A percentile compares a stretch with the other conserved stretches of the same genome.
Evolutionary conservation across 2,329 filamentous ascomycete species (phyloP).

Genomic region (Ophiostoma ulmi): DNA sequence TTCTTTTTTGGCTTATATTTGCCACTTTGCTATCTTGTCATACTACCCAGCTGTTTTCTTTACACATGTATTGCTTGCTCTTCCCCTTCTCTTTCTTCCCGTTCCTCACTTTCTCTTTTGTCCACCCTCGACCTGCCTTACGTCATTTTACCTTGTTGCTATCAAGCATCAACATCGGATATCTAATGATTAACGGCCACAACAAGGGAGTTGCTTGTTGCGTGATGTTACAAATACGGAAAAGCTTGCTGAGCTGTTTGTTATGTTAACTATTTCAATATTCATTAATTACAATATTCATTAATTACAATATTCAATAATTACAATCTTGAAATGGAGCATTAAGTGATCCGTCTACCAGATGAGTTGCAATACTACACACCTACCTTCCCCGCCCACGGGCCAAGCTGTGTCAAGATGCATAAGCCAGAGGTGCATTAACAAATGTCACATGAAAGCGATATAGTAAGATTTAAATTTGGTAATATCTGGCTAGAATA

Average conservation of each 20-base stretch:
- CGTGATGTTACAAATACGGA: conserved; percentile 7
- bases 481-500: not conserved
- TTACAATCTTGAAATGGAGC: not conserved
- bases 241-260: conserved; percentile 10
- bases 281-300: not conserved
- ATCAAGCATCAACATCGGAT: not conserved
- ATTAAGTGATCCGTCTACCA: not conserved
- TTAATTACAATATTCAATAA: not conserved
- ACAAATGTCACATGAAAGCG: not conserved
- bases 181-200: conserved; percentile 18
- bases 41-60: not conserved
- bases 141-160: not conserved
- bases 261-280: not conserved
- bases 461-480: not conserved
- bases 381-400: not conserved
- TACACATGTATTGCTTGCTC: not conserved
- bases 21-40: not conserved
- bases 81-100: not conserved
- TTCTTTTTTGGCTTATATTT: not conserved
- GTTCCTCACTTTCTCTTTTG: not conserved
- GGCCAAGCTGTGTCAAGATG: not conserved
- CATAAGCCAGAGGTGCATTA: not conserved
- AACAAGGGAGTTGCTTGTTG: conserved; percentile 14
- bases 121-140: not conserved
- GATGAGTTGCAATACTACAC: not conserved